Evolutionary conservation across 768 basidiomycete species (phyloP).

Genomic region (Tremella yokohamensis): DNA sequence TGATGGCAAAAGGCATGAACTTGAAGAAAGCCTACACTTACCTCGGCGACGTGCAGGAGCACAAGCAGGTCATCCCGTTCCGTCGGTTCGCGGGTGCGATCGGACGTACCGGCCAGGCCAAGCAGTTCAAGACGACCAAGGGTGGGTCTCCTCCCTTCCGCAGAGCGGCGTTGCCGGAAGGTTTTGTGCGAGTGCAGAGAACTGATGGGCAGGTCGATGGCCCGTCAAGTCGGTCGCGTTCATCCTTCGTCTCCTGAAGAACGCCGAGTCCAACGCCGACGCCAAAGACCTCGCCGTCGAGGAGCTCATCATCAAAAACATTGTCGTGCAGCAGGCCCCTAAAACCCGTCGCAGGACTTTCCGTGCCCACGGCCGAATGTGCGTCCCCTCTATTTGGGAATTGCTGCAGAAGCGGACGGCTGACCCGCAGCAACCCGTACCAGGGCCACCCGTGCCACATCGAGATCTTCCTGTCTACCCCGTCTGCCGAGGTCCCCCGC

Average conservation of each 20-base stretch:
- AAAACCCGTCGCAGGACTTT: constrained; percentile 99
- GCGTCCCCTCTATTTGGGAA: neutral
- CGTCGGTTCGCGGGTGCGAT: constrained; percentile 92
- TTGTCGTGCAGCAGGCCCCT: constrained; percentile 97
- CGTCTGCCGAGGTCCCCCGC: constrained; percentile 81
- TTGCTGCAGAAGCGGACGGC: neutral
- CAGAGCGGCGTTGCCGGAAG: neutral
- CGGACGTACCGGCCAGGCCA: constrained; percentile 88
- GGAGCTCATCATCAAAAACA: constrained; percentile 90
- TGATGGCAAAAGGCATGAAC: constrained; percentile 69
- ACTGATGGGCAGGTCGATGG: constrained; percentile 77
- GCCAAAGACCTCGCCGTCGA: constrained; percentile 92
- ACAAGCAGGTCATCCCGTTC: constrained; percentile 97
- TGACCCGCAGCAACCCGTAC: constrained; percentile 71
- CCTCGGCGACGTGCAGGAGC: constrained; percentile 88
- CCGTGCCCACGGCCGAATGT: constrained; percentile 59
- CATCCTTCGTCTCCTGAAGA: constrained; percentile 90
- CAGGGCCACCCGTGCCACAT: constrained; percentile 97
- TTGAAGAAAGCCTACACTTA: constrained; percentile 92
- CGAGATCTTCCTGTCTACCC: constrained; percentile 75
- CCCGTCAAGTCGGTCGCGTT: constrained; percentile 98
- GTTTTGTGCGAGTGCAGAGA: no score
- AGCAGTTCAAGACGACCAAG: constrained; percentile 94
- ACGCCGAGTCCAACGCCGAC: constrained; percentile 98
- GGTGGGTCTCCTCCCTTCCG: constrained; percentile 58